phyloP scores from a whole-genome alignment of 176 grass and related monocot species.

The Saccharum officinarum region DNA sequence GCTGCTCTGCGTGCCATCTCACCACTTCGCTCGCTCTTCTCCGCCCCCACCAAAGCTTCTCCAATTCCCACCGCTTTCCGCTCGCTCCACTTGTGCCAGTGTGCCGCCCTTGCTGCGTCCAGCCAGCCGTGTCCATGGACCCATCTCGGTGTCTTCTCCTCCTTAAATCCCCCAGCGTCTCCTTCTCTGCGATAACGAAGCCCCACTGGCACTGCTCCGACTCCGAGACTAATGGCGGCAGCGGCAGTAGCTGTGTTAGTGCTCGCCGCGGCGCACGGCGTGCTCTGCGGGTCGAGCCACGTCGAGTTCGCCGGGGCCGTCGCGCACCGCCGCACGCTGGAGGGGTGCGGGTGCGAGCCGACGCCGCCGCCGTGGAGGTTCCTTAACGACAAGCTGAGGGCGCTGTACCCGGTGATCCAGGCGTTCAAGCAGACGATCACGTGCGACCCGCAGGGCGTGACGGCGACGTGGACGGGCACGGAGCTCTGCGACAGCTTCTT shows the following conservation, averaged over 20 bases:
- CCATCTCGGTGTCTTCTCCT: not conserved
- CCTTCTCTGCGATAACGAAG: not conserved
- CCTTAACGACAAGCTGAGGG: conserved; percentile 36
- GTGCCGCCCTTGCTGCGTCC: not conserved
- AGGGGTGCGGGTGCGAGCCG: conserved; percentile 17
- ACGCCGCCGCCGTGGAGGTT: conserved; percentile 23
- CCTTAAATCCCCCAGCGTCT: not conserved
- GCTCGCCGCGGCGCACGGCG: not conserved
- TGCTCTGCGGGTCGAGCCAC: not conserved
- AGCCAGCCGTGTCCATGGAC: not conserved
- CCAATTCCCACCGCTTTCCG: conserved; percentile 44
- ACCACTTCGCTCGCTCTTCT: not conserved
- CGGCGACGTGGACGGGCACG: conserved; percentile 48
- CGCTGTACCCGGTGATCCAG: conserved; percentile 68
- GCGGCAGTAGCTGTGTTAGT: not conserved
- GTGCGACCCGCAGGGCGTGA: conserved; percentile 41
- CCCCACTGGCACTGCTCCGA: not conserved
- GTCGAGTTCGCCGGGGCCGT: not conserved
- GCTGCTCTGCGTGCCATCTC: conserved; percentile 7
- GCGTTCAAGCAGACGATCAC: conserved; percentile 72
- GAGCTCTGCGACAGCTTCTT: conserved; percentile 32
- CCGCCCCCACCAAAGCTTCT: conserved; percentile 8
- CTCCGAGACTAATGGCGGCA: conserved; percentile 7
- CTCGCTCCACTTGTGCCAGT: conserved; percentile 31
- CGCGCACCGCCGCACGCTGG: not conserved